Evolutionary conservation across 2,329 filamentous ascomycete species (phyloP).

Genomic region (Hypoxylon sp.): DNA sequence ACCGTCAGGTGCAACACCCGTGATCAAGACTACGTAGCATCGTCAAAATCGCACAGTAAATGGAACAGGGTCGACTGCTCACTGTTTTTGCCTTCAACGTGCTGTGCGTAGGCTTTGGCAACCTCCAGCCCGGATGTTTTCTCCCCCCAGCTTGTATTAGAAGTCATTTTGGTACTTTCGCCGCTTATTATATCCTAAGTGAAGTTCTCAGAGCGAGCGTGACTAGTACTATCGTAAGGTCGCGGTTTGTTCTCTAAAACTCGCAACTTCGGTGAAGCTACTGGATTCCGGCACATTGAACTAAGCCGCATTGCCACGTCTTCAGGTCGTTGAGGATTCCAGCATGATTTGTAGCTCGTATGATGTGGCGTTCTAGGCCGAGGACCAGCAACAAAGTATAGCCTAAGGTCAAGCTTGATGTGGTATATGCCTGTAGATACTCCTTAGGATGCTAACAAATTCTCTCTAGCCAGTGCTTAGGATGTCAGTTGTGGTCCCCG

Average conservation of each 20-base stretch:
- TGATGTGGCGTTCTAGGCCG: constrained; percentile 38
- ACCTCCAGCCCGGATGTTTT: constrained; percentile 57
- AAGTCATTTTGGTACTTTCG: constrained; percentile 48
- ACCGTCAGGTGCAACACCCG: constrained; percentile 60
- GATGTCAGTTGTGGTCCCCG: constrained; percentile 14
- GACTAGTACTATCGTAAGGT: neutral
- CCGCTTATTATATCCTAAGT: neutral
- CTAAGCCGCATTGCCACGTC: constrained; percentile 15
- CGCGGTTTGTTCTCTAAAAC: constrained; percentile 9
- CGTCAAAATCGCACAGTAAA: constrained; percentile 18
- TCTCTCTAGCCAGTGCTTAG: constrained; percentile 15
- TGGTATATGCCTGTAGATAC: constrained; percentile 12
- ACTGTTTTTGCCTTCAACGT: constrained; percentile 51
- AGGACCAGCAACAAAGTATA: constrained; percentile 33
- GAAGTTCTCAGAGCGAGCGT: neutral
- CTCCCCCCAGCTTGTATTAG: constrained; percentile 51
- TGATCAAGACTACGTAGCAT: constrained; percentile 57
- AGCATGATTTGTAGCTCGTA: constrained; percentile 27
- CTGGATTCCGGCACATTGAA: constrained; percentile 18
- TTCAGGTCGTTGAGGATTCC: constrained; percentile 18
- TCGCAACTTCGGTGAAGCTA: neutral
- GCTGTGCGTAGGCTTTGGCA: constrained; percentile 49
- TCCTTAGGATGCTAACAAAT: constrained; percentile 9
- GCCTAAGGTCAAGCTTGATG: constrained; percentile 34
- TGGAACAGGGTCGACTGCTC: constrained; percentile 20